Evolutionary conservation across 192 early-diverging fungal species (phyloP), one percentile per base, ranked within the genome.

Genomic region (Nowakowskiella sp.): DNA sequence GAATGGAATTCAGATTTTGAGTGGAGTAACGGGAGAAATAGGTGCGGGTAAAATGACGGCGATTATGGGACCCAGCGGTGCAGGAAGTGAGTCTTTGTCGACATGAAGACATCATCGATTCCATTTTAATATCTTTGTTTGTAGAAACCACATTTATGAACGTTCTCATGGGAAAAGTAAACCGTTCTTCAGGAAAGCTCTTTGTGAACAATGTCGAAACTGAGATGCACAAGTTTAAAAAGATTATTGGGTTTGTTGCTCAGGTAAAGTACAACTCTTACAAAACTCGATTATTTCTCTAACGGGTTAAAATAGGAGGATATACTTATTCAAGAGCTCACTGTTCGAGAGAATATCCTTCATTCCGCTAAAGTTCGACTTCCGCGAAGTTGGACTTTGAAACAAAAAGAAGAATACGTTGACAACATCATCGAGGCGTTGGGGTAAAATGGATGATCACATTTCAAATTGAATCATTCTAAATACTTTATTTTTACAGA

Each of bases 341-440:
- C 89, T 23, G 82, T 89, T 16, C 81, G 81, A 28, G 88, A 92
- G 63, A 80, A 79, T 6, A 74, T 91, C 31, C 70, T 68, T 44
- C 84, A 87, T 68, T 83, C 87, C 42, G 91, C 89, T 0, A 57
- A 81, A 32, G 70, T 90, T 19, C 86, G 88, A 26, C 82, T 84
- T 59, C 80, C 85, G 0, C 66, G 72, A 6, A 50, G 66, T 13
- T 85, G 88, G 13, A 53, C 82, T n/a, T 6, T 51, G 47, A 7
- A 21, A 0, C 47, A 67, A 25, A 69, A 71, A 48, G 76, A 70
- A 22, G 62, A 74, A 29, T 72, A 72, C 34, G 68, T 79, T 0
- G 47, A 70, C 22, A 62, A 72, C 26, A 44, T 75, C 48, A 50
- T 81, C 24, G 55, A 62, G 26, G 64, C 67, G 48, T 62, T 81